Evolutionary conservation across 768 basidiomycete species (phyloP), one percentile per base, ranked within the genome.

Genomic region (Hygrocybe punicea): DNA sequence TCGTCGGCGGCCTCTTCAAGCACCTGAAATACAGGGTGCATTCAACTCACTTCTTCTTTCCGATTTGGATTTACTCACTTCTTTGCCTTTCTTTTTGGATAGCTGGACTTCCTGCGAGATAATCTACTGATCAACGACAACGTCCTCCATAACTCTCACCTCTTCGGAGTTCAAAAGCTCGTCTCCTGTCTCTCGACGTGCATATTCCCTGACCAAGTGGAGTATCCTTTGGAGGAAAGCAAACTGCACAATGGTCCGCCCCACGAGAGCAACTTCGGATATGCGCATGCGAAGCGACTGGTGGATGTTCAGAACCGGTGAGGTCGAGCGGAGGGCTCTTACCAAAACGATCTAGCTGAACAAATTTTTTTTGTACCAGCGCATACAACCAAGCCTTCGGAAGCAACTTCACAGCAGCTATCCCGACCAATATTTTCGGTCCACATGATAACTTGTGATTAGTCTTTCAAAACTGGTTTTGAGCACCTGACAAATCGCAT

Each of bases 391-490:
- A 96, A 62, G 88, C 97, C 70, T 96, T 87, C 63, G 95, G 94
- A n/a, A 86, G 85, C 74, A 93, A 92, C 72, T 97, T 97, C 68
- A 97, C 94, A 3, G 91, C 93, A 39, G 93, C 94, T 14, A 98
- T 98, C 66, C 95, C 96, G 1, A 98, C 95, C 10, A 97, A 95
- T 69, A 85, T 97, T n/a, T 98, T 98, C 67, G 95, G 95, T 13
- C 91, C 90, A 4, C 71, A 92, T 66, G 95, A 97, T 73, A 98
- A 98, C 76, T 98, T 89, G 91, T 89, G 61, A 56, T 80, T 68
- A 34, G 14, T 19, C 47, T 35, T 23, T 11, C 21, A 13, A 23
- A 13, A 2, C 11, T 19, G 45, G n/a, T 19, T 24, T 53, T 23
- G 19, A 56, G 25, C 33, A 37, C 37, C 53, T 51, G 49, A 56